A percentile compares a stretch with the other conserved stretches of the same genome.
These are phyloP conservation scores for Magnusiomyces fungicola DNA, from an alignment of 1,139 yeast genomes.

Conservation along the genomic window DNA sequence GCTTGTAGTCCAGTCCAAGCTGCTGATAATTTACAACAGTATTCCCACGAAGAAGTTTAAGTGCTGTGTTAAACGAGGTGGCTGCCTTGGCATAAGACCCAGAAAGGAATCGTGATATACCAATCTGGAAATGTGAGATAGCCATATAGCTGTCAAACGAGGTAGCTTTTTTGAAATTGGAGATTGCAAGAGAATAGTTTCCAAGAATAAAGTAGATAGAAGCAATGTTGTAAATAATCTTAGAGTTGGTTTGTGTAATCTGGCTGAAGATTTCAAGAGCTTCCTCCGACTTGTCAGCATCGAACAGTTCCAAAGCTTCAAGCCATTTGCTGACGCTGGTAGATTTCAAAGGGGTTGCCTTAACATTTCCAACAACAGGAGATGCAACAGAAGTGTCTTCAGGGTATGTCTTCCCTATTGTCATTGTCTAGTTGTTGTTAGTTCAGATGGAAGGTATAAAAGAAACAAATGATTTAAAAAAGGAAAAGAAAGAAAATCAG, in stretches of 20 bases:
- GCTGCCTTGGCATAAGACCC: constrained; percentile 21
- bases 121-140: constrained; percentile 22
- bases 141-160: constrained; percentile 22
- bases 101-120: constrained; percentile 21
- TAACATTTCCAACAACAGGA: neutral
- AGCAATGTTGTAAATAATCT: constrained; percentile 19
- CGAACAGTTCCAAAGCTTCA: constrained; percentile 12
- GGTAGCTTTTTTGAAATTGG: constrained; percentile 17
- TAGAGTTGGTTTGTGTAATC: constrained; percentile 12
- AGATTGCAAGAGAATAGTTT: constrained; percentile 16
- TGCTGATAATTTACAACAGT: constrained; percentile 22
- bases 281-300: constrained; percentile 8
- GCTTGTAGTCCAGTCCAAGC: constrained; percentile 20
- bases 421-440: constrained; percentile 2
- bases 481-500: neutral
- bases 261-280: constrained; percentile 9
- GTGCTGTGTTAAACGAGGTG: constrained; percentile 20
- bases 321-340: constrained; percentile 13
- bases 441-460: neutral
- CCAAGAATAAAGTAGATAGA: constrained; percentile 18
- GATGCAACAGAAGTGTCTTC: neutral
- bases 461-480: neutral
- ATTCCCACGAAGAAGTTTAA: constrained; percentile 22
- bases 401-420: neutral
- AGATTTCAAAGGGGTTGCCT: constrained; percentile 3